These are phyloP conservation scores for Parasitella parasitica DNA, from an alignment of 371 early-diverging fungal genomes.

Conservation along the genomic window DNA sequence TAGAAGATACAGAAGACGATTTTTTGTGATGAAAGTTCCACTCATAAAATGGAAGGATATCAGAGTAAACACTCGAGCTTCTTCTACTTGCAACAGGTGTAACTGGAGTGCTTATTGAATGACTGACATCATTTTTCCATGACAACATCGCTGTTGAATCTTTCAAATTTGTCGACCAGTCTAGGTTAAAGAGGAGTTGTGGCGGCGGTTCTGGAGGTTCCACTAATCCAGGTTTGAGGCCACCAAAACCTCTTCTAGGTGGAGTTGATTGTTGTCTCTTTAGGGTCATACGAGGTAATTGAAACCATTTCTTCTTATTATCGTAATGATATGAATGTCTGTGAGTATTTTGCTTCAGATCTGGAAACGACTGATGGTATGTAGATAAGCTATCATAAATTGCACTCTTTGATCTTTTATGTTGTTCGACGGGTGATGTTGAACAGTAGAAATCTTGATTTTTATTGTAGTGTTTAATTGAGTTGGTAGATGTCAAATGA, in stretches of 20 bases:
- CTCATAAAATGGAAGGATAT: neutral
- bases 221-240: slow-evolving; percentile 12
- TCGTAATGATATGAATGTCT: neutral
- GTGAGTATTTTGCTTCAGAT: neutral
- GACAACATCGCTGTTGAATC: neutral
- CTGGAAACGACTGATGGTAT: neutral
- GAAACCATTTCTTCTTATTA: slow-evolving; percentile 12
- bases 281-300: slow-evolving; percentile 6
- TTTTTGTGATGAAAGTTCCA: neutral
- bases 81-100: slow-evolving; percentile 2
- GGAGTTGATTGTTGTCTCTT: slow-evolving; percentile 15
- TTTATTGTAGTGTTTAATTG: neutral
- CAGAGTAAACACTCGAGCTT: neutral
- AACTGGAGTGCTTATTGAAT: slow-evolving; percentile 1
- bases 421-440: neutral
- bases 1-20: neutral
- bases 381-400: neutral
- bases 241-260: slow-evolving; percentile 1
- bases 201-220: slow-evolving; percentile 27
- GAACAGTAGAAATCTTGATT: neutral
- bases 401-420: slow-evolving; percentile 5
- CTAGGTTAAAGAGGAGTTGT: slow-evolving; percentile 17
- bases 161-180: slow-evolving; percentile 11
- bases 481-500: neutral
- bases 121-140: slow-evolving; percentile 6